Evolutionary conservation across 768 basidiomycete genomes (phyloP), one percentile per base, ranked within the genome.

Genomic region (Kwoniella dendrophila): DNA sequence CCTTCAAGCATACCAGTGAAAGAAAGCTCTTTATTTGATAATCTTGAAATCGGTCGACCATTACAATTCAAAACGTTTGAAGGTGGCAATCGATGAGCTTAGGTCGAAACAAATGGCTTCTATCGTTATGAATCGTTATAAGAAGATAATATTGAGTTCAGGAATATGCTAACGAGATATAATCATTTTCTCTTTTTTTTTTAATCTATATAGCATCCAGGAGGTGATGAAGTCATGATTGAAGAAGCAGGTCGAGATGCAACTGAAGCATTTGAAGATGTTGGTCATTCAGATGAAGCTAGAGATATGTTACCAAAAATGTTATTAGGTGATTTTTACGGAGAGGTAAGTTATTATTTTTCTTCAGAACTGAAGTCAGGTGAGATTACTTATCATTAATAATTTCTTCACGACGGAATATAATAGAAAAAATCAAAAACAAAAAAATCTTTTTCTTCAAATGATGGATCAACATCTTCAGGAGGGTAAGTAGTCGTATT

Each of bases 271-370:
- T 99, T 99, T 75, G 95, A 98, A 82, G 96, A 99, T 79, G 95
- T 99, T 30, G 96, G 96, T 30, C 96, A 98, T 84, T 97, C 94
- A 0, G 95, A 98, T 71, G 96, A 99, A 81, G 96, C 96, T 26
- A 87, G 96, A 54, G 88, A 83, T 12, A 84, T 94, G 61, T 84
- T 98, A 54, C 85, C 85, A 18, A 87, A 80, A 67, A 86, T 96
- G 84, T 81, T 86, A 41, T 83, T 96, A 53, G 94, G 94, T 55
- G 85, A 89, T 0, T 90, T 94, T 69, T 89, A 90, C 75, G 82
- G 87, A 70, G 83, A 81, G 70, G 83, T 81, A 50, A 58, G 79
- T 75, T 14, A 18, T 47, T 45, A n/a, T n/a, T n/a, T n/a, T n/a
- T 18, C 30, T n/a, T 10, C 32, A 24, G 26, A 49, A 26, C 20